Conservation (phyloP, 306 rosid genomes). For the Castanea mollissima region DNA sequence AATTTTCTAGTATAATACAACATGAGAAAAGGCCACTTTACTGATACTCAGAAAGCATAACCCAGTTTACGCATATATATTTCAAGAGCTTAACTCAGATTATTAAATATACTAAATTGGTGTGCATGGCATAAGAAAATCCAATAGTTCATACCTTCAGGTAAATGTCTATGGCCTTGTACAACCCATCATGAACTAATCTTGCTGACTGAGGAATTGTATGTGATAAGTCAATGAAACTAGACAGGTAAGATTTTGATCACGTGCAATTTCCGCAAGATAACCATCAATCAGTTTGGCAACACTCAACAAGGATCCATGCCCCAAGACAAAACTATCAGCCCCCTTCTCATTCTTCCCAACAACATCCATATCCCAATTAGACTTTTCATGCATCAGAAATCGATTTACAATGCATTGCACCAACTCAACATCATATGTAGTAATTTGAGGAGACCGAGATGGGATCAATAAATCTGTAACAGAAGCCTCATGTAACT, state of each 20-base stretch:
- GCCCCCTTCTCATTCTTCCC: constrained; percentile 57
- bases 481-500: constrained; percentile 77
- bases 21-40: background rate
- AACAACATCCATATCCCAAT: constrained; percentile 21
- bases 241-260: constrained; percentile 55
- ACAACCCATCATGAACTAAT: constrained; percentile 81
- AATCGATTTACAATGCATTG: constrained; percentile 53
- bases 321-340: constrained; percentile 44
- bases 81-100: background rate
- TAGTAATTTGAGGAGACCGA: constrained; percentile 58
- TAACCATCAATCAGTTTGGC: constrained; percentile 75
- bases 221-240: constrained; percentile 63
- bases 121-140: background rate
- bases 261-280: constrained; percentile 69
- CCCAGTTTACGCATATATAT: background rate
- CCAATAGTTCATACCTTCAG: constrained; percentile 58
- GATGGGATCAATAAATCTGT: constrained; percentile 79
- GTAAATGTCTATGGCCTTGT: constrained; percentile 74
- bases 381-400: constrained; percentile 42
- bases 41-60: background rate
- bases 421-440: constrained; percentile 68
- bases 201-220: constrained; percentile 67
- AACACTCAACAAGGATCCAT: constrained; percentile 57
- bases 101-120: background rate
- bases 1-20: background rate